phyloP scores from a whole-genome alignment of 805 yeast genomes.

The Candida qinlingensis region DNA sequence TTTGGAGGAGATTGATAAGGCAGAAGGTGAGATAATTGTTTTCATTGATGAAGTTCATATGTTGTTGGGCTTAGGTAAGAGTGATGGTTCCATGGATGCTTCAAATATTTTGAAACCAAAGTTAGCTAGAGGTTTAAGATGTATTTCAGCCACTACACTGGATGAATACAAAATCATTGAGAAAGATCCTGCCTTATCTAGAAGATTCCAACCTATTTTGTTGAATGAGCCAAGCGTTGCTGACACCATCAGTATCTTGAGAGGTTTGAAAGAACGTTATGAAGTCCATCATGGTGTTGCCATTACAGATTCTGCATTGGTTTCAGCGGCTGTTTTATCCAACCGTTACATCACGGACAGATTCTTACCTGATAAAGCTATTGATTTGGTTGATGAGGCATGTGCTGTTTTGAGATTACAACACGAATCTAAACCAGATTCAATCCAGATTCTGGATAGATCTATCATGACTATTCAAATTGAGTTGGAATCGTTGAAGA shows the following conservation, averaged over 20 bases:
- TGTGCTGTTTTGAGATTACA: conserved; percentile 92
- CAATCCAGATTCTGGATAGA: conserved; percentile 83
- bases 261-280: conserved; percentile 91
- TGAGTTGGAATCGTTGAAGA: conserved; percentile 88
- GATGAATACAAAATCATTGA: conserved; percentile 95
- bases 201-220: conserved; percentile 86
- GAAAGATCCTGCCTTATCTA: conserved; percentile 91
- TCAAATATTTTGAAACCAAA: conserved; percentile 91
- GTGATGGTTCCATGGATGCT: conserved; percentile 95
- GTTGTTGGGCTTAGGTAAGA: conserved; percentile 84
- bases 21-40: conserved; percentile 68
- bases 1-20: conserved; percentile 76
- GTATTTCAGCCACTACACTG: conserved; percentile 94
- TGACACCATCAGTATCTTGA: conserved; percentile 84
- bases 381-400: conserved; percentile 94
- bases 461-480: conserved; percentile 90
- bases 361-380: conserved; percentile 92
- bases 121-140: conserved; percentile 87
- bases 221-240: conserved; percentile 86
- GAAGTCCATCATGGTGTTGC: conserved; percentile 98
- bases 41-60: conserved; percentile 91
- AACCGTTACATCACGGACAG: conserved; percentile 90
- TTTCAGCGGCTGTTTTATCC: conserved; percentile 86
- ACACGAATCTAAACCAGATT: conserved; percentile 96
- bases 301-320: conserved; percentile 86